Base-by-base conservation (phyloP, 140 eudicot species). In the Stevia rebaudiana region DNA sequence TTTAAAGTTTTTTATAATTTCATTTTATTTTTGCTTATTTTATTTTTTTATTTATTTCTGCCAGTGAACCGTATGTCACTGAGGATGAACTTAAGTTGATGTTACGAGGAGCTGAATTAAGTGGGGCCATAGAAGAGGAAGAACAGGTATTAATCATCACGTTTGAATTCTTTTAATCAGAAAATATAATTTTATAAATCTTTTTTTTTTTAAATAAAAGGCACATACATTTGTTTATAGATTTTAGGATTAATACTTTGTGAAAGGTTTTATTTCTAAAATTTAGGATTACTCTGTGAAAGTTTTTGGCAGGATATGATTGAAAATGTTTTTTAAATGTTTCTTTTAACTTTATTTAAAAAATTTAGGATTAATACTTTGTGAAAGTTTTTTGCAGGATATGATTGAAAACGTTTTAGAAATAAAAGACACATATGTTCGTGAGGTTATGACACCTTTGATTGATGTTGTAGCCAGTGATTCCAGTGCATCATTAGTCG, bases 41-140 rank as follows among this genome's bases (percentile, higher is more conserved):
- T 25, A 8, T 5, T 10, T 6, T 28, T 63, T 4, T 17, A 28
- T 0, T 44, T 42, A 1, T 53, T 58, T 78, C 41, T 70, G 67
- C 62, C 43, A 91, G 98, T 77, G 98, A 91, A 64, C 96, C 95
- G 17, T 84, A 87, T 80, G 98, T 91, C 47, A 91, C 98, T 33
- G 98, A 91, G 74, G 98, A 91, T 72, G 98, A 91, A 72, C 68
- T 91, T 62, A 91, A 91, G 79, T 63, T 91, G 73, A 91, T 91
- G 98, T 57, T 91, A 71, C 84, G 98, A 61, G 98, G 95, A 73
- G 98, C 98, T 57, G 98, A 91, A 79, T 31, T 87, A 70, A 91
- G 98, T 73, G 98, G 98, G 43, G 94, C 98, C 30, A 91, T 91
- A 40, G 98, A 91, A 74, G 98, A 91, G 86, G 98, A 91, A 79